Evolutionary conservation across 768 basidiomycete species (phyloP).

Genomic region (Pholiota conissans): DNA sequence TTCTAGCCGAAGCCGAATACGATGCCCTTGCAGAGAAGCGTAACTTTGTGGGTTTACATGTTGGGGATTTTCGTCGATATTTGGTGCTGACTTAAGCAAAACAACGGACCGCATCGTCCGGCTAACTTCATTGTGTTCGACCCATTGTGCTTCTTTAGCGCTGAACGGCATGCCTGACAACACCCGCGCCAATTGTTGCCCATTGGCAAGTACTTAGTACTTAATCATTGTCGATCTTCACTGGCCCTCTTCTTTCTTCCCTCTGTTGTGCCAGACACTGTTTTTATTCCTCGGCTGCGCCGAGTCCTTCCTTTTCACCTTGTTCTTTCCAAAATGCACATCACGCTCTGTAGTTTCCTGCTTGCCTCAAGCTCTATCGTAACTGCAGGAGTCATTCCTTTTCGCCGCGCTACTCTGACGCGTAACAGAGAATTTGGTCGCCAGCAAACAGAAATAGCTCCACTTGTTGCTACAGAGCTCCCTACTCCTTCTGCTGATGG

Average conservation of each 20-base stretch:
- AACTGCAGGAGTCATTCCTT: slow-evolving; percentile 21
- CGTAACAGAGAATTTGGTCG: background rate
- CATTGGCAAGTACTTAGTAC: background rate
- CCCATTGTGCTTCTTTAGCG: background rate
- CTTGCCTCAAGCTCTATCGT: slow-evolving; percentile 18
- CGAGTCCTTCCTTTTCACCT: slow-evolving; percentile 13
- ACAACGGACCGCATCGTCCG: background rate
- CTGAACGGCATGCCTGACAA: too few species aligned
- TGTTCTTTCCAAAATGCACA: slow-evolving; percentile 18
- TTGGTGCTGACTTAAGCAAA: background rate
- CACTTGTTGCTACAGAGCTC: background rate
- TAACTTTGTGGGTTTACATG: too few species aligned
- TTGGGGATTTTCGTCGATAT: too few species aligned
- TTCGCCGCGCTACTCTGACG: slow-evolving; percentile 13
- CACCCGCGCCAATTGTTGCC: background rate
- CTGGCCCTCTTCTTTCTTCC: slow-evolving; percentile 8
- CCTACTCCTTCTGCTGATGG: background rate
- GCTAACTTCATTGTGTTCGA: slow-evolving; percentile 3
- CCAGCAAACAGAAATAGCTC: background rate
- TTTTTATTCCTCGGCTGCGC: slow-evolving; percentile 14
- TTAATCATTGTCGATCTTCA: background rate
- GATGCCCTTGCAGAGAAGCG: too few species aligned
- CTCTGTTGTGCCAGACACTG: background rate
- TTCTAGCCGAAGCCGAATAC: background rate
- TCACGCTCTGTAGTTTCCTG: slow-evolving; percentile 12